Percentiles rank a stretch among this genome's conserved stretches.
These are phyloP conservation scores for Phytopythium kandeliae DNA, from an alignment of 352 stramenopile species.

Conservation along the genomic window DNA sequence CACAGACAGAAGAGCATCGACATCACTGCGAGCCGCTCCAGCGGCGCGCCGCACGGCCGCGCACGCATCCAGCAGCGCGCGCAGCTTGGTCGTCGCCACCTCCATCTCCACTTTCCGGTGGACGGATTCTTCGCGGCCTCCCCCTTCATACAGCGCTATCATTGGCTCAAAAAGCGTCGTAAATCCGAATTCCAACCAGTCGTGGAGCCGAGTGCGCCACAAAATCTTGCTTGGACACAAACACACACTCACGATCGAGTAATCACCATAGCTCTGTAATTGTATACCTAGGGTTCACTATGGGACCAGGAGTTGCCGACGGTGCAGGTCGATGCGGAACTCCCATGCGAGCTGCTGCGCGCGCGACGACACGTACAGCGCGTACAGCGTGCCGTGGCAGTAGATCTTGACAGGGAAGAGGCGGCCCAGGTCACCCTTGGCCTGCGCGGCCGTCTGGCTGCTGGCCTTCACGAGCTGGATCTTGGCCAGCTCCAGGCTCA, in stretches of 20 bases:
- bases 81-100: slow-evolving; percentile 32
- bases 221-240: too few species aligned
- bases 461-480: slow-evolving; percentile 68
- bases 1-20: slow-evolving; percentile 2
- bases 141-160: slow-evolving; percentile 10
- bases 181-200: too few species aligned
- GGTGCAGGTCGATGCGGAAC: slow-evolving; percentile 74
- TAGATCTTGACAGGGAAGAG: slow-evolving; percentile 76
- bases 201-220: too few species aligned
- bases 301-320: slow-evolving; percentile 66
- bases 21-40: not conserved
- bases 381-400: slow-evolving; percentile 56
- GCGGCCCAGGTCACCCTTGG: slow-evolving; percentile 44
- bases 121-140: slow-evolving; percentile 9
- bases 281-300: too few species aligned
- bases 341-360: slow-evolving; percentile 76
- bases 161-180: slow-evolving; percentile 53
- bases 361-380: slow-evolving; percentile 70
- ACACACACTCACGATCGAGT: too few species aligned
- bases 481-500: slow-evolving; percentile 74
- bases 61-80: slow-evolving; percentile 31
- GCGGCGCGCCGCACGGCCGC: slow-evolving; percentile 22
- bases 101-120: slow-evolving; percentile 31
- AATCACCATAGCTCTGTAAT: too few species aligned
- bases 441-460: slow-evolving; percentile 12